These are phyloP conservation scores for Talaromyces islandicus DNA, from an alignment of 2,329 filamentous ascomycete genomes.

Conservation along the genomic window DNA sequence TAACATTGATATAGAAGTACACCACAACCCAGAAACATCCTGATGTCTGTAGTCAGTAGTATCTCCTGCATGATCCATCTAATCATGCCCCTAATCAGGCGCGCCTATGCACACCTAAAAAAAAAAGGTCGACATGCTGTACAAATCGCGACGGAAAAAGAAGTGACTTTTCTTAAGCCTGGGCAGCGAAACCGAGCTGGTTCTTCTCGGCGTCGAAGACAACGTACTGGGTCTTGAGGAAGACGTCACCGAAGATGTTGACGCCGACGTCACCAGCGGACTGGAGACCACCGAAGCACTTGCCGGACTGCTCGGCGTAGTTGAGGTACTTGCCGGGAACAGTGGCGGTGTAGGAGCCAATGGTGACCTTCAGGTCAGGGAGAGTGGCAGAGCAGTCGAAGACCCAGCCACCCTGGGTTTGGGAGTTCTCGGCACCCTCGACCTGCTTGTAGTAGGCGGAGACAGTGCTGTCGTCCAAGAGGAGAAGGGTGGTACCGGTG, in stretches of 20 bases:
- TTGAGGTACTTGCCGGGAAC: slow-evolving; percentile 53
- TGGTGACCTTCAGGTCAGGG: slow-evolving; percentile 49
- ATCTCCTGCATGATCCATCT: not conserved
- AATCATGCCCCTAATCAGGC: not conserved
- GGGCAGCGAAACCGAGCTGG: slow-evolving; percentile 44
- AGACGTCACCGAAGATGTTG: slow-evolving; percentile 70
- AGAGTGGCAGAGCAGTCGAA: slow-evolving; percentile 47
- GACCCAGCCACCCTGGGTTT: slow-evolving; percentile 49
- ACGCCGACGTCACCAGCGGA: slow-evolving; percentile 51
- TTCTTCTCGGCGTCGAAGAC: slow-evolving; percentile 58
- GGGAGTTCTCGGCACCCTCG: slow-evolving; percentile 35
- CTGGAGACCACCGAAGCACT: slow-evolving; percentile 75
- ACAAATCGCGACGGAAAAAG: not conserved
- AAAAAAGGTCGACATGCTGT: not conserved
- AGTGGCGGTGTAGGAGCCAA: slow-evolving; percentile 45
- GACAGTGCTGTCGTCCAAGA: slow-evolving; percentile 51
- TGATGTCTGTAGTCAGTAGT: not conserved
- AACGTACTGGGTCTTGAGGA: slow-evolving; percentile 71
- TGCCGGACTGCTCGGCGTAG: slow-evolving; percentile 36
- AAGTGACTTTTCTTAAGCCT: slow-evolving; percentile 20
- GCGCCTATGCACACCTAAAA: not conserved
- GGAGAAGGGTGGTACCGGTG: slow-evolving; percentile 63
- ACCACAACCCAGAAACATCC: not conserved
- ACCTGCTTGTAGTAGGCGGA: slow-evolving; percentile 57
- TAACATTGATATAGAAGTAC: not conserved